Evolutionary conservation across 768 basidiomycete species (phyloP), one percentile per base, ranked within the genome.

Genomic region (Steccherinum ochraceum): DNA sequence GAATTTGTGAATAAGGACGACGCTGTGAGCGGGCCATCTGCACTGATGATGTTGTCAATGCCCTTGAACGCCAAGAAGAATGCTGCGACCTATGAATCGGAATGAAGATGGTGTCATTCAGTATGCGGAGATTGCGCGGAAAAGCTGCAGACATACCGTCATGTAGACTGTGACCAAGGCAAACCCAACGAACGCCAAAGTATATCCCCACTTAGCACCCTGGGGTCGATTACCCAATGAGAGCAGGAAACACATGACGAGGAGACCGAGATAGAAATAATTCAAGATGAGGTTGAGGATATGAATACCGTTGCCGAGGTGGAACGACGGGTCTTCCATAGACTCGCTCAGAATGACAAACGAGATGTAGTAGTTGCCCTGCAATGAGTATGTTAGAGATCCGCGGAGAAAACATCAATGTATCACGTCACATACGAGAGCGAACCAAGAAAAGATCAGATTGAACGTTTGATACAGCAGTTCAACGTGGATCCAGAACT

Each of bases 401-500:
- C 12, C 10, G 47, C 42, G n/a, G 10, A 30, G 12, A 64, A n/a
- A 35, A 13, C 10, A 18, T 18, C n/a, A n/a, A n/a, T n/a, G n/a
- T n/a, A n/a, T n/a, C n/a, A 23, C 23, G 3, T 12, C 21, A 51
- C 83, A 44, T 61, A 89, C 86, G 52, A 94, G 70, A 12, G 86
- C 75, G 56, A 94, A 93, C 90, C 92, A 95, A 13, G 91, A 85
- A 65, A 96, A 97, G 56, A 98, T 77, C 51, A 96, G 67, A 66
- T 93, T 96, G 68, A 92, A 90, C 1, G 81, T 57, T 64, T 95
- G 92, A 64, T 97, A 97, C 13, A 97, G 18, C 74, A 94, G 81
- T 71, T 97, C 94, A 50, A 97, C 75, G 56, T 97, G 95, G 35
- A 98, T 87, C 89, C 90, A 95, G 64, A 89, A 81, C 69, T 97